A percentile compares a stretch with the other conserved stretches of the same genome.
Conservation (phyloP, 768 basidiomycete genomes). For the Auricularia sp. region DNA sequence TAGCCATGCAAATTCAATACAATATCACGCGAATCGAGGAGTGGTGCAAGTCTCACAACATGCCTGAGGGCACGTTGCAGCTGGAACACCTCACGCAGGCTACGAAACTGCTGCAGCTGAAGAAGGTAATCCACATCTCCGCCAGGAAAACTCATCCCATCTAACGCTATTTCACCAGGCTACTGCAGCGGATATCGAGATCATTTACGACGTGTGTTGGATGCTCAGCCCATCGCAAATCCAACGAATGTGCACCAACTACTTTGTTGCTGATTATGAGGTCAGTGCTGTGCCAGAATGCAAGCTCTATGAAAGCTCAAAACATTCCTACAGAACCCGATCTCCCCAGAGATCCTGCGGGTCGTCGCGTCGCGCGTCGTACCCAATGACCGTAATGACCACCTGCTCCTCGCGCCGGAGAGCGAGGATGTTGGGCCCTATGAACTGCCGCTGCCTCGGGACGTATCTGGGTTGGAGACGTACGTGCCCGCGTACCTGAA, state of each 20-base stretch:
- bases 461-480: constrained; percentile 92
- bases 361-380: constrained; percentile 94
- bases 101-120: constrained; percentile 92
- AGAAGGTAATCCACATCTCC: constrained; percentile 53
- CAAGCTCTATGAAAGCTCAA: neutral
- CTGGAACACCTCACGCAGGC: constrained; percentile 99
- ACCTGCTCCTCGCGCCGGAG: constrained; percentile 89
- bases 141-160: too few relatives aligned
- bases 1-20: constrained; percentile 99
- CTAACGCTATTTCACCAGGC: constrained; percentile 39
- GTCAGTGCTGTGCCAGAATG: constrained; percentile 29
- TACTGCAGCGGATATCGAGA: constrained; percentile 90
- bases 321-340: constrained; percentile 59
- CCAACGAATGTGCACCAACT: constrained; percentile 97
- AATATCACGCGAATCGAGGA: constrained; percentile 96
- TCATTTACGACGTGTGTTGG: constrained; percentile 99
- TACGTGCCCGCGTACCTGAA: constrained; percentile 90
- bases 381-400: constrained; percentile 94
- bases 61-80: constrained; percentile 97
- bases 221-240: constrained; percentile 99
- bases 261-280: constrained; percentile 99
- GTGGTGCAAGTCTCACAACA: constrained; percentile 99
- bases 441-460: constrained; percentile 86
- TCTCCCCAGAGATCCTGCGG: constrained; percentile 92
- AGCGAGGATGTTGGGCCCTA: constrained; percentile 95